Percentiles rank a stretch among this genome's conserved stretches.
These are phyloP conservation scores for Gossypioides kirkii DNA, from an alignment of 345 rosid genomes.

Conservation along the genomic window DNA sequence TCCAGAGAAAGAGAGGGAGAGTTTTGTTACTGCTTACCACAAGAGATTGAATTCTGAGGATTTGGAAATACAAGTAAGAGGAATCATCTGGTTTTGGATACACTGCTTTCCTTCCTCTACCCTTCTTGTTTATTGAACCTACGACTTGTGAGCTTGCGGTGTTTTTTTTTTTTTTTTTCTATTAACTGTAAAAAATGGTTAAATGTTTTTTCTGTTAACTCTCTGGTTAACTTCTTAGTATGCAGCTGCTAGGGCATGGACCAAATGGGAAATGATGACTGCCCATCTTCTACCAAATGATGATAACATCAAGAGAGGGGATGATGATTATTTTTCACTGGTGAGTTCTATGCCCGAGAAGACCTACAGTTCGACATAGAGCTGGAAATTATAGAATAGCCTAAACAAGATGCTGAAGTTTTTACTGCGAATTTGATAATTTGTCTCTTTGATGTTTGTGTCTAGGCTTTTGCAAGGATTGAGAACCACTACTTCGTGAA, in stretches of 20 bases:
- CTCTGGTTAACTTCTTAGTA: slow-evolving; percentile 40
- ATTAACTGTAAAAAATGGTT: background rate
- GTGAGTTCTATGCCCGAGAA: slow-evolving; percentile 32
- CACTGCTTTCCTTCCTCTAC: background rate
- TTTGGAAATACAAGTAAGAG: slow-evolving; percentile 77
- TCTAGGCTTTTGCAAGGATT: slow-evolving; percentile 97
- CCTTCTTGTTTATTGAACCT: background rate
- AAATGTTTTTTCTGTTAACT: slow-evolving; percentile 10
- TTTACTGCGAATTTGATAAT: background rate
- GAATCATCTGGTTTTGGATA: slow-evolving; percentile 8
- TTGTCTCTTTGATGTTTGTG: slow-evolving; percentile 8
- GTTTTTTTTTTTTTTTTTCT: background rate
- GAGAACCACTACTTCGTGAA: slow-evolving; percentile 89
- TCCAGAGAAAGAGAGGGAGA: slow-evolving; percentile 73
- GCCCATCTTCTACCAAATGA: slow-evolving; percentile 76
- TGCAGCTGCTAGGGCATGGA: slow-evolving; percentile 97
- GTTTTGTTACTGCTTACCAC: slow-evolving; percentile 67
- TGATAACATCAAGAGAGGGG: slow-evolving; percentile 77
- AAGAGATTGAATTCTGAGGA: slow-evolving; percentile 71
- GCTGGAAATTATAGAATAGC: background rate
- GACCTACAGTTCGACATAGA: background rate
- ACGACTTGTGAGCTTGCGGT: background rate
- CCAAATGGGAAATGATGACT: slow-evolving; percentile 98
- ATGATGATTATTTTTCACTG: slow-evolving; percentile 82
- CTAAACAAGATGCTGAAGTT: background rate